These are phyloP conservation scores for Elsinoe arachidis DNA, from an alignment of 2,329 filamentous ascomycete species.

Conservation along the genomic window DNA sequence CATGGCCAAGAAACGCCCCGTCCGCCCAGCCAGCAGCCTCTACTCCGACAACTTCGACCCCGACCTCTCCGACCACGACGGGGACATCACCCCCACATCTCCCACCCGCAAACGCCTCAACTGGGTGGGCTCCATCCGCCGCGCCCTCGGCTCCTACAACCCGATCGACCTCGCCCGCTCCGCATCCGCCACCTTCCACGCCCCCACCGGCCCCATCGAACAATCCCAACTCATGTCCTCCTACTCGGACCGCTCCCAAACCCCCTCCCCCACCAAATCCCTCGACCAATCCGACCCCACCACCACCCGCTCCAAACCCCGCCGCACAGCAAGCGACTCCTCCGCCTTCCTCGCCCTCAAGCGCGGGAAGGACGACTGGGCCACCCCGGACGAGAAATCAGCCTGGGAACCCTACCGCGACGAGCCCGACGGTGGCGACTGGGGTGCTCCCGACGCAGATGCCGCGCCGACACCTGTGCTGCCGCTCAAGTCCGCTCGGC, in stretches of 20 bases:
- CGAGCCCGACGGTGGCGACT: slow-evolving; percentile 25
- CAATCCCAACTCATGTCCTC: neutral
- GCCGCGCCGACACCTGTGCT: neutral
- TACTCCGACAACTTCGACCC: slow-evolving; percentile 8
- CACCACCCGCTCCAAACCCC: slow-evolving; percentile 21
- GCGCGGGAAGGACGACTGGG: slow-evolving; percentile 35
- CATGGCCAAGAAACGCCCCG: neutral
- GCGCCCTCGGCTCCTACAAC: slow-evolving; percentile 11
- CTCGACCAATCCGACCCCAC: neutral
- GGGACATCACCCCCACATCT: slow-evolving; percentile 15
- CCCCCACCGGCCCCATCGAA: neutral
- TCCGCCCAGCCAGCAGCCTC: neutral
- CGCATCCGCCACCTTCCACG: neutral
- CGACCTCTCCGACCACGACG: slow-evolving; percentile 1
- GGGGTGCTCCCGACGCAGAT: slow-evolving; percentile 20
- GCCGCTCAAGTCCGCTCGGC: slow-evolving; percentile 4
- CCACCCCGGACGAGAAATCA: slow-evolving; percentile 13
- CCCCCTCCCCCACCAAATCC: slow-evolving; percentile 12
- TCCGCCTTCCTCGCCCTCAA: slow-evolving; percentile 33
- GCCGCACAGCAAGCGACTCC: slow-evolving; percentile 38
- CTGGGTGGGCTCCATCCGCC: slow-evolving; percentile 31
- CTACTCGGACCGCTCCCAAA: slow-evolving; percentile 13
- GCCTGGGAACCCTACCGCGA: slow-evolving; percentile 25
- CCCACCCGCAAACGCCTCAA: slow-evolving; percentile 24
- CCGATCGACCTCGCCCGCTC: slow-evolving; percentile 11